These are phyloP conservation scores for Chaetomiaceae sp. DNA, from an alignment of 2,329 filamentous ascomycete species.

Conservation along the genomic window DNA sequence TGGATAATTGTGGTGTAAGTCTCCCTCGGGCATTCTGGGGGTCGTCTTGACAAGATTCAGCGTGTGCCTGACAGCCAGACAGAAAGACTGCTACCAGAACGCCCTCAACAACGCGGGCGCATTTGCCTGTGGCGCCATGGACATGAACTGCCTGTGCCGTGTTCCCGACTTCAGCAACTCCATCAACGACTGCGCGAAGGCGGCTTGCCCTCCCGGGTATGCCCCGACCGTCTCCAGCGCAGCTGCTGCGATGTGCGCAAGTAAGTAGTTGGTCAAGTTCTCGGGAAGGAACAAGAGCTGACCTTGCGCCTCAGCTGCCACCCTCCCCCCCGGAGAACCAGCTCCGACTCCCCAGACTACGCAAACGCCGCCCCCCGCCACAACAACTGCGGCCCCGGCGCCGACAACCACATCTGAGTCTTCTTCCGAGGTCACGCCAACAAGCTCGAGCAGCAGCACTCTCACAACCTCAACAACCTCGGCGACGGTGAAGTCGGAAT, in stretches of 20 bases:
- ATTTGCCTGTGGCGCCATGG: constrained; percentile 16
- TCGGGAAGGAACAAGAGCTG: not conserved
- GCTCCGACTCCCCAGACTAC: not conserved
- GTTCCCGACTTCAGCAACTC: constrained; percentile 16
- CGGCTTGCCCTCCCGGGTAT: constrained; percentile 21
- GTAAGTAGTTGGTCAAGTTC: constrained; percentile 13
- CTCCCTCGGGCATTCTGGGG: not conserved
- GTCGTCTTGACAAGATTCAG: not conserved
- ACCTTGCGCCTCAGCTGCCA: not conserved
- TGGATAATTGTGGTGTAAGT: constrained; percentile 23
- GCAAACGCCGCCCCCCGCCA: constrained; percentile 4
- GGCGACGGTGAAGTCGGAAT: too few relatives aligned
- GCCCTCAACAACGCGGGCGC: constrained; percentile 6
- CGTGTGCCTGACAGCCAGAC: constrained; percentile 14
- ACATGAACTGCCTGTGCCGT: constrained; percentile 25
- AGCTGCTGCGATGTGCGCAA: constrained; percentile 22
- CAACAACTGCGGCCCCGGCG: constrained; percentile 9
- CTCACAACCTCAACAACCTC: constrained; percentile 9
- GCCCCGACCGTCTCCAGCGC: constrained; percentile 17
- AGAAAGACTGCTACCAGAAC: constrained; percentile 20
- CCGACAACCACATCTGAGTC: constrained; percentile 12
- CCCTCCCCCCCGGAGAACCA: constrained; percentile 4
- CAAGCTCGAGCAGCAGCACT: constrained; percentile 3
- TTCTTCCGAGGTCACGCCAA: constrained; percentile 1
- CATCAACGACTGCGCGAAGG: constrained; percentile 23